phyloP scores from a whole-genome alignment of 1,284 basidiomycete genomes.

The Marasmius tenuissimus region DNA sequence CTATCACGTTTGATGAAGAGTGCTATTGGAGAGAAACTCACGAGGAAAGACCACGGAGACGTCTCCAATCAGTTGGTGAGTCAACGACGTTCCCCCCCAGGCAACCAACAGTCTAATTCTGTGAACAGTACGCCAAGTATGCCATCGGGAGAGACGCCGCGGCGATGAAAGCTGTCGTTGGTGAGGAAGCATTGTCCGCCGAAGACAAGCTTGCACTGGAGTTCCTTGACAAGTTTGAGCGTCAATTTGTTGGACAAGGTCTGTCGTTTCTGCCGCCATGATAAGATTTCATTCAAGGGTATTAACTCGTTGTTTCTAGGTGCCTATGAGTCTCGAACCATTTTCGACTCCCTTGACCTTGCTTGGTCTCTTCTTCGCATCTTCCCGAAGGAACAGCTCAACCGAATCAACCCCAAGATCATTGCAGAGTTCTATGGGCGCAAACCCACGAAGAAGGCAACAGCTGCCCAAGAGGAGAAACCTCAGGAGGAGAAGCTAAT shows the following conservation, averaged over 20 bases:
- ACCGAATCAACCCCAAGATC: conserved; percentile 93
- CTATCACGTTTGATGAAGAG: conserved; percentile 99
- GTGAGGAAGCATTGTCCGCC: conserved; percentile 92
- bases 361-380: conserved; percentile 97
- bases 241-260: conserved; percentile 94
- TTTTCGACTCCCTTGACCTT: conserved; percentile 97
- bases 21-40: conserved; percentile 96
- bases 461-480: conserved; percentile 40
- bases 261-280: conserved; percentile 20
- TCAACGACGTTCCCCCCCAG: conserved; percentile 26
- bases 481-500: conserved; percentile 60
- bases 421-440: conserved; percentile 85
- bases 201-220: conserved; percentile 95
- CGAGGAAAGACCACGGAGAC: conserved; percentile 97
- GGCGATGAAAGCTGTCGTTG: conserved; percentile 99
- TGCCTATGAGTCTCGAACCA: conserved; percentile 92
- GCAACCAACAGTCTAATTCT: conserved; percentile 9
- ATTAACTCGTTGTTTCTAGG: conserved; percentile 43
- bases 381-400: conserved; percentile 98
- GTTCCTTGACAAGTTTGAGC: conserved; percentile 94
- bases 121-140: conserved; percentile 86
- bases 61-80: conserved; percentile 95
- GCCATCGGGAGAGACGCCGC: conserved; percentile 97
- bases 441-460: conserved; percentile 67
- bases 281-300: not conserved